These are phyloP conservation scores for Phialophora macrospora DNA, from an alignment of 2,329 filamentous ascomycete genomes.

Conservation along the genomic window DNA sequence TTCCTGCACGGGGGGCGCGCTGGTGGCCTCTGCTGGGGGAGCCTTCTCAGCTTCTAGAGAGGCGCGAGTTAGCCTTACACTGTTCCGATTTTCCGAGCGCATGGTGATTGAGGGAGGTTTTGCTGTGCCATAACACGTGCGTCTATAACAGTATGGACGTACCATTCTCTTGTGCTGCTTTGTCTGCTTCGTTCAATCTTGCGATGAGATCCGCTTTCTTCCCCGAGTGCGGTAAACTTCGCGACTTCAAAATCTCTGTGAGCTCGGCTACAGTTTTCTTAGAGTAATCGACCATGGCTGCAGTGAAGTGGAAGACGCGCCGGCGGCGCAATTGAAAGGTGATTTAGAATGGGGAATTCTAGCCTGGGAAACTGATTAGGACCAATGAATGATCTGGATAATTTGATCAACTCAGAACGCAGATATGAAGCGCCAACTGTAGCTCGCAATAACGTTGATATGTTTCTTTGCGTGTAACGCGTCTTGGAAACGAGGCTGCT, in stretches of 20 bases:
- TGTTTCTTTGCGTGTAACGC: neutral
- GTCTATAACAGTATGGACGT: neutral
- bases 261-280: conserved; percentile 58
- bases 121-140: neutral
- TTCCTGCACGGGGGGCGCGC: conserved; percentile 43
- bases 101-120: neutral
- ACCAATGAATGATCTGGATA: neutral
- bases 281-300: conserved; percentile 49
- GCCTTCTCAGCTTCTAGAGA: conserved; percentile 25
- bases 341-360: conserved; percentile 44
- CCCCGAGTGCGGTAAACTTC: conserved; percentile 54
- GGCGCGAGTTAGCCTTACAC: neutral
- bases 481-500: neutral
- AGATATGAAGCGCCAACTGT: conserved; percentile 43
- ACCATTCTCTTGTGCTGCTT: conserved; percentile 35
- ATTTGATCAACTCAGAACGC: conserved; percentile 20
- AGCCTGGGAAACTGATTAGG: neutral
- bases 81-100: neutral
- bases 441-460: neutral
- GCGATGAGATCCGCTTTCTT: conserved; percentile 58
- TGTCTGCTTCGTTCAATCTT: conserved; percentile 53
- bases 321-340: conserved; percentile 26
- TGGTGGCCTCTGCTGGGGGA: conserved; percentile 40
- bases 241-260: conserved; percentile 55
- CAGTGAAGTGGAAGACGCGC: conserved; percentile 11